Evolutionary conservation across 1,284 basidiomycete genomes (phyloP), one percentile per base, ranked within the genome.

Genomic region (Leccinum subfulvum): DNA sequence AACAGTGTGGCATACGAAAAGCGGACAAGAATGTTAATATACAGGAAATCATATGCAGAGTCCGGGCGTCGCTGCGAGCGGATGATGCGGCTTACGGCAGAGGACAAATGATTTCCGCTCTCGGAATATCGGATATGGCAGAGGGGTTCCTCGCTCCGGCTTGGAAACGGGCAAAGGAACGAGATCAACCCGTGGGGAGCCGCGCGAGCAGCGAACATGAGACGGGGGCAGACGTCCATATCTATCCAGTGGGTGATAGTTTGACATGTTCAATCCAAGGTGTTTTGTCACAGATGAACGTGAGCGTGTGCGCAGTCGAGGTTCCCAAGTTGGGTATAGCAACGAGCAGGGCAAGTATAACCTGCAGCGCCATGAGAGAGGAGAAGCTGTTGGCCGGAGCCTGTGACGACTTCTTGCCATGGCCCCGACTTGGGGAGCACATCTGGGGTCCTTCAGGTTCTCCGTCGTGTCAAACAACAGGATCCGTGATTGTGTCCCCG

Each of bases 171-270:
- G 51, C 6, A 23, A 63, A 56, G 67, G 67, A 70, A 64, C 37
- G 21, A 33, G 67, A 68, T 68, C 69, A 71, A 59, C 21, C 68
- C 68, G 69, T 70, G 67, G 64, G 64, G 68, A 57, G 59, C 54
- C 61, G 67, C 70, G 64, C 60, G 41, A 53, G 39, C 56, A 10
- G 49, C 8, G 6, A 21, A 59, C 23, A 26, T 7, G 59, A 44
- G 58, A 56, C 41, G 4, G 49, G 54, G 51, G n/a, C 21, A 49
- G 7, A 54, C 13, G 10, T 26, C 66, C 33, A 66, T 60, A 39
- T 66, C 23, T 26, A 69, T 65, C 57, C 49, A 7, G 56, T 16
- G 37, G 56, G 18, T 33, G 52, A 35, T 23, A 47, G 65, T 66
- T 60, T 61, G 61, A 58, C 61, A 60, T 49, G 67, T 37, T 26